Evolutionary conservation across 129 eudicot species (phyloP).

Genomic region (Dittrichia graveolens): DNA sequence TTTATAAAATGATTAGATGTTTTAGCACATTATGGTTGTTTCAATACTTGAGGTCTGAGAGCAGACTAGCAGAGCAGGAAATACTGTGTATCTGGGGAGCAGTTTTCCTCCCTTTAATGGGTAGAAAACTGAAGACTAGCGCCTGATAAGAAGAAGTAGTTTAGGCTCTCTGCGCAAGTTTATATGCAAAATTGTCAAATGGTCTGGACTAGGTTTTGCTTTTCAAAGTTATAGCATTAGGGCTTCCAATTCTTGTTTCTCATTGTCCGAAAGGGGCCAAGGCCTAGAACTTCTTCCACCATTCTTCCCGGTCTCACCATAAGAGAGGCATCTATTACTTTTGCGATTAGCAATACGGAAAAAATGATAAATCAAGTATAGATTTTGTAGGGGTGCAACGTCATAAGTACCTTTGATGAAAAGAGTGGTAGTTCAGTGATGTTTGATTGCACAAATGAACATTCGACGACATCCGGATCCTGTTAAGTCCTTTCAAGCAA

Average conservation of each 20-base stretch:
- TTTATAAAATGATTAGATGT: too few relatives aligned
- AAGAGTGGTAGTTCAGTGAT: conserved; percentile 76
- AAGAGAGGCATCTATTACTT: too few relatives aligned
- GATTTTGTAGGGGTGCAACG: too few relatives aligned
- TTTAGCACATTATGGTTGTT: too few relatives aligned
- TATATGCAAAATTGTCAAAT: conserved; percentile 36
- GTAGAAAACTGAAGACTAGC: not conserved
- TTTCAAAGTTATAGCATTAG: conserved; percentile 67
- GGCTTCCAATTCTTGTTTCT: conserved; percentile 72
- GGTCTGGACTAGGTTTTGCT: too few relatives aligned
- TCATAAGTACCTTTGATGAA: conserved; percentile 64
- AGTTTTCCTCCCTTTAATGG: conserved; percentile 9
- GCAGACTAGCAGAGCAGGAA: not conserved
- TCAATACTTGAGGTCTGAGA: too few relatives aligned
- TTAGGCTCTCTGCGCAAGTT: too few relatives aligned
- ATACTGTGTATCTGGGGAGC: not conserved
- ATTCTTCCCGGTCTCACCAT: too few relatives aligned
- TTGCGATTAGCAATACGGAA: too few relatives aligned
- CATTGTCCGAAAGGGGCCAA: conserved; percentile 65
- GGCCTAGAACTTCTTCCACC: too few relatives aligned
- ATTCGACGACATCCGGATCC: conserved; percentile 82
- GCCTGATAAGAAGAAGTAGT: not conserved
- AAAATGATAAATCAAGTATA: too few relatives aligned
- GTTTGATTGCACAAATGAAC: conserved; percentile 75
- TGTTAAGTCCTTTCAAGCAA: too few relatives aligned